These are phyloP conservation scores for Taxawa tesnikishii DNA, from an alignment of 2,329 filamentous ascomycete genomes.

Conservation along the genomic window DNA sequence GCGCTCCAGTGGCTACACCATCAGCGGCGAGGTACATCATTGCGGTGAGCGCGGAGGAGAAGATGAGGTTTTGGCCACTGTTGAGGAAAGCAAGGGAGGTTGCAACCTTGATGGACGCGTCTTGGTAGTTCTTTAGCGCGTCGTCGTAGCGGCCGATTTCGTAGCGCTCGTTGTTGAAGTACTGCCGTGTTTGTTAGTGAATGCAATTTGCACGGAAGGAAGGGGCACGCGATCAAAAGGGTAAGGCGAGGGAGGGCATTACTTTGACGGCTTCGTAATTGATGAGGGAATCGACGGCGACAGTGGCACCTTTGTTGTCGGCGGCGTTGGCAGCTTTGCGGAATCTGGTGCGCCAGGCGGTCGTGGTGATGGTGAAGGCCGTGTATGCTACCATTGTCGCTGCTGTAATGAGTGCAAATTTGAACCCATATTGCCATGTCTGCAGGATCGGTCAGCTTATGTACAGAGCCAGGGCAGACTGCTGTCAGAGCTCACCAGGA, in stretches of 20 bases:
- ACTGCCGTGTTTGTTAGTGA: too few relatives aligned
- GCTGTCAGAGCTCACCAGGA: constrained; percentile 46
- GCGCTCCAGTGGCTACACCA: constrained; percentile 65
- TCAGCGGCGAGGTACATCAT: constrained; percentile 98
- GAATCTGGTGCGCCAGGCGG: constrained; percentile 94
- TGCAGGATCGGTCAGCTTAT: constrained; percentile 13
- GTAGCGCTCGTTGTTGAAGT: constrained; percentile 97
- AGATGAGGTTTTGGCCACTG: constrained; percentile 92
- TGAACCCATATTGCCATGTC: constrained; percentile 87
- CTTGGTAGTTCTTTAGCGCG: constrained; percentile 75
- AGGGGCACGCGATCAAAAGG: too few relatives aligned
- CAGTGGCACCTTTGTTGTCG: constrained; percentile 88
- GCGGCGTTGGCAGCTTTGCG: constrained; percentile 89
- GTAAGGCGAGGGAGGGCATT: neutral
- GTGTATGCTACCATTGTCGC: constrained; percentile 88
- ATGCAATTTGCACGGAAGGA: too few relatives aligned
- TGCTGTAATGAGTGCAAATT: constrained; percentile 84
- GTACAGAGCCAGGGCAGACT: neutral
- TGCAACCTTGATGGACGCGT: constrained; percentile 90
- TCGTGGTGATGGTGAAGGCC: constrained; percentile 94
- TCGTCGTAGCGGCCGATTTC: constrained; percentile 85
- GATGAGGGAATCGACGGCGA: constrained; percentile 91
- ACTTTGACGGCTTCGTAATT: constrained; percentile 96
- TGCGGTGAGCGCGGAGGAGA: constrained; percentile 79
- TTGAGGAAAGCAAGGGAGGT: constrained; percentile 90